These are phyloP conservation scores for Ophiocordyceps sinensis DNA, from an alignment of 2,329 filamentous ascomycete genomes.

Conservation along the genomic window DNA sequence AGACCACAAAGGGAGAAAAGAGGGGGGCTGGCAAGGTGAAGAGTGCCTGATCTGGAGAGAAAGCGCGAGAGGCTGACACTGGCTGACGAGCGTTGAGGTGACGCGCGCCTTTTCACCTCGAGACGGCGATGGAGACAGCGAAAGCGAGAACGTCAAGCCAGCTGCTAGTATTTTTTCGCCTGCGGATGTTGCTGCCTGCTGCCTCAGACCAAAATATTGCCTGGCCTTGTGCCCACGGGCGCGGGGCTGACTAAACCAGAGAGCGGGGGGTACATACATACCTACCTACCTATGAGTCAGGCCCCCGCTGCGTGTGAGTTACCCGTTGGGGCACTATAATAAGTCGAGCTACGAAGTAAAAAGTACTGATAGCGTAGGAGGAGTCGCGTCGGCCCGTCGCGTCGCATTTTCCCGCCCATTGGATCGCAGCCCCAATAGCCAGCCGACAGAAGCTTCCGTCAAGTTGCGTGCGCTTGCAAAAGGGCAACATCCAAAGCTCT, in stretches of 20 bases:
- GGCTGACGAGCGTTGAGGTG: slow-evolving; percentile 5
- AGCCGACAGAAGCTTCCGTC: background rate
- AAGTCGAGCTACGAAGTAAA: background rate
- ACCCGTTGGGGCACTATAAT: no score
- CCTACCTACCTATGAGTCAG: background rate
- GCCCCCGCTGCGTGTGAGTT: no score
- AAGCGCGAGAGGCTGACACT: slow-evolving; percentile 3
- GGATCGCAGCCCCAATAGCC: background rate
- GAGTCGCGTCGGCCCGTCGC: background rate
- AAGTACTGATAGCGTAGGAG: background rate
- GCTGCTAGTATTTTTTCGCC: slow-evolving; percentile 14
- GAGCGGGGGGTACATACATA: no score
- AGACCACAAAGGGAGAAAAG: slow-evolving; percentile 1
- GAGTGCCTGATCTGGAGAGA: background rate
- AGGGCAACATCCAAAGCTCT: background rate
- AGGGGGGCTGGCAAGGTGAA: background rate
- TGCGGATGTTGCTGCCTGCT: slow-evolving; percentile 11
- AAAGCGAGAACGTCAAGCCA: slow-evolving; percentile 7
- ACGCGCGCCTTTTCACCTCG: slow-evolving; percentile 16
- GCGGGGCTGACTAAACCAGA: slow-evolving; percentile 8
- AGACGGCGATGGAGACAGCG: slow-evolving; percentile 2
- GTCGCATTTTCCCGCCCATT: background rate
- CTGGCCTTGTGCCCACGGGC: background rate
- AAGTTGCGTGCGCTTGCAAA: background rate
- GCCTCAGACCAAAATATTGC: slow-evolving; percentile 19